Evolutionary conservation across 176 grass and related monocot genomes (phyloP), one percentile per base, ranked within the genome.

Genomic region (Ensete ventricosum): DNA sequence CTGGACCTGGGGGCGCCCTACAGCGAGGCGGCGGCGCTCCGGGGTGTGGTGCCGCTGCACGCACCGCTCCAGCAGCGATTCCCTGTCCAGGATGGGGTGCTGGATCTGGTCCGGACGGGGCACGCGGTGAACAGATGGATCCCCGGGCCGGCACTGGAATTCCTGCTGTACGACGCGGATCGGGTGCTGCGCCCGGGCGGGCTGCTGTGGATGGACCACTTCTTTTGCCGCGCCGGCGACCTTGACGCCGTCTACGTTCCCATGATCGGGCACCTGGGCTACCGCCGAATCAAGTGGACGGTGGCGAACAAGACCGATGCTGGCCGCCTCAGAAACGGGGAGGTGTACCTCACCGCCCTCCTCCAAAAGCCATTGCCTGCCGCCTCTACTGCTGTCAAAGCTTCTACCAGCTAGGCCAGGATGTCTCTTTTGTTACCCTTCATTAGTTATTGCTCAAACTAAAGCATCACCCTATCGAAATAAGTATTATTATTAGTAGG

Each of bases 101-200:
- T 96, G 77, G 93, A 96, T 77, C 65, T 96, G 75, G 90, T 96
- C 51, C 89, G 93, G 3, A 80, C 87, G 66, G 93, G 93, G 1
- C 93, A 92, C 77, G 93, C 93, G 14, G 90, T 96, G 20, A 96
- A 96, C 93, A 83, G 93, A 43, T 96, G 93, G 93, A 92, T 96
- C 76, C 93, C 93, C 25, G 81, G 80, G 77, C 76, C 76, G 67
- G 85, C 77, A 12, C 81, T 96, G 14, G 93, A 92, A 83, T 92
- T 96, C 85, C 75, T 96, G 74, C 82, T 91, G 81, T 96, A 96
- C 83, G 93, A 96, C 66, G 83, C 88, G 20, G 93, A 92, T 82
- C 51, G 93, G 4, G 90, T 81, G 85, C 82, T 96, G 67, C 87
- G 90, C 10, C 84, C 89, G 0, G 89, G 93, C 9, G 93, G 89